These are phyloP conservation scores for Chrysoporthe deuterocubensis DNA, from an alignment of 2,329 filamentous ascomycete species.

Conservation along the genomic window DNA sequence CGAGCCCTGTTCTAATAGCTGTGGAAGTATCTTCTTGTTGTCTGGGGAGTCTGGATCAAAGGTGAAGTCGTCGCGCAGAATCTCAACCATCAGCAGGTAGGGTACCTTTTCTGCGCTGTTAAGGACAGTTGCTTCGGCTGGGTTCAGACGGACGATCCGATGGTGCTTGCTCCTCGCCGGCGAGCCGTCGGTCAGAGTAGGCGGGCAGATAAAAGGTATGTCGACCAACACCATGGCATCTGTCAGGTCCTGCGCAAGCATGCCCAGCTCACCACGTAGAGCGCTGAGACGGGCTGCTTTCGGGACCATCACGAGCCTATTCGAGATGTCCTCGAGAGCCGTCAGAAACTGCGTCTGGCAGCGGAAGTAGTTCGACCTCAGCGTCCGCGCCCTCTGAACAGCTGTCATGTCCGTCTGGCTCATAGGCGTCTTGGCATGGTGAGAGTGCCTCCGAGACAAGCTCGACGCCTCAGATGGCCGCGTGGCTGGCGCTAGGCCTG, in stretches of 20 bases:
- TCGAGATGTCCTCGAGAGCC: slow-evolving; percentile 82
- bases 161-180: slow-evolving; percentile 78
- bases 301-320: slow-evolving; percentile 79
- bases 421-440: slow-evolving; percentile 59
- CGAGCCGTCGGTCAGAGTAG: slow-evolving; percentile 72
- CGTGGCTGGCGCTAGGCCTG: slow-evolving; percentile 43
- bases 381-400: slow-evolving; percentile 70
- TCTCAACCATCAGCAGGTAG: slow-evolving; percentile 83
- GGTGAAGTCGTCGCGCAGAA: slow-evolving; percentile 79
- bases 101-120: slow-evolving; percentile 88
- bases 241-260: slow-evolving; percentile 75
- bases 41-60: slow-evolving; percentile 77
- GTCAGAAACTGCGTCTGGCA: slow-evolving; percentile 81
- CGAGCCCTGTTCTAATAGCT: slow-evolving; percentile 60
- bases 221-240: slow-evolving; percentile 69
- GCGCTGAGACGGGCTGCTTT: slow-evolving; percentile 82
- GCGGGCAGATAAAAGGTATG: slow-evolving; percentile 80
- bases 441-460: slow-evolving; percentile 63
- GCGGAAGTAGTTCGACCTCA: slow-evolving; percentile 82
- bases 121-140: slow-evolving; percentile 80
- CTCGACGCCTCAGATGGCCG: slow-evolving; percentile 48
- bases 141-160: slow-evolving; percentile 81
- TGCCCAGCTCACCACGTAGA: slow-evolving; percentile 76
- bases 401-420: slow-evolving; percentile 65
- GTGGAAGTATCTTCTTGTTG: slow-evolving; percentile 68